A percentile compares a stretch with the other conserved stretches of the same genome.
Conservation (phyloP, 352 stramenopile species). For the Phytopythium vexans region DNA sequence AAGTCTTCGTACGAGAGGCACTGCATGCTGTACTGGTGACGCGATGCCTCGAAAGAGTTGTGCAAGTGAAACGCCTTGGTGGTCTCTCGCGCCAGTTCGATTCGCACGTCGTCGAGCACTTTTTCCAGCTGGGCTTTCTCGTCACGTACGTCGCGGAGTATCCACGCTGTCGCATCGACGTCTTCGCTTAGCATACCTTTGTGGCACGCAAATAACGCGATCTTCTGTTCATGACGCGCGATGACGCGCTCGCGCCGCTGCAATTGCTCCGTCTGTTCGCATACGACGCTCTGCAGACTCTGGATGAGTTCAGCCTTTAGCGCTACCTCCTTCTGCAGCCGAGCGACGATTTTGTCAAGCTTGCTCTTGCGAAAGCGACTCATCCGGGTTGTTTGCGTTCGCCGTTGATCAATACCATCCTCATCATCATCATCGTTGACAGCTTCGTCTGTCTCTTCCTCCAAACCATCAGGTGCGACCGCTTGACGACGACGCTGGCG, state of each 20-base stretch:
- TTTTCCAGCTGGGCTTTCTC: constrained; percentile 18
- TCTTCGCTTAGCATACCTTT: constrained; percentile 51
- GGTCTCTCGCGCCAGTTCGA: constrained; percentile 39
- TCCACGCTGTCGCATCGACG: constrained; percentile 30
- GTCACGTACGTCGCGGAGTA: constrained; percentile 15
- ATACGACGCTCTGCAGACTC: constrained; percentile 53
- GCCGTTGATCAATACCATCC: constrained; percentile 1
- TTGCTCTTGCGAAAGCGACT: constrained; percentile 69
- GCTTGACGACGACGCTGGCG: constrained; percentile 18
- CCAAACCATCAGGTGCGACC: constrained; percentile 10
- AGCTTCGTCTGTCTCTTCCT: constrained; percentile 4
- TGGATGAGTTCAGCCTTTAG: constrained; percentile 41
- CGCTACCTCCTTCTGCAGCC: constrained; percentile 48
- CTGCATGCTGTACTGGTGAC: constrained; percentile 50
- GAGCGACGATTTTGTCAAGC: constrained; percentile 54
- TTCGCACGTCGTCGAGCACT: constrained; percentile 29
- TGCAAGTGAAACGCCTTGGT: constrained; percentile 46
- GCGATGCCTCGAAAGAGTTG: constrained; percentile 30
- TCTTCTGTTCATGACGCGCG: neutral
- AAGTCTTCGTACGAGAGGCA: constrained; percentile 51
- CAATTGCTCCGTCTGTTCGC: constrained; percentile 48
- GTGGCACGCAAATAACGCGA: constrained; percentile 31
- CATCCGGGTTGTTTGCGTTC: constrained; percentile 46
- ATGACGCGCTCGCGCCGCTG: constrained; percentile 32
- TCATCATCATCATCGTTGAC: constrained; percentile 10